Conservation (phyloP, 2,329 filamentous ascomycete genomes). For the Scortechinia acanthostroma region DNA sequence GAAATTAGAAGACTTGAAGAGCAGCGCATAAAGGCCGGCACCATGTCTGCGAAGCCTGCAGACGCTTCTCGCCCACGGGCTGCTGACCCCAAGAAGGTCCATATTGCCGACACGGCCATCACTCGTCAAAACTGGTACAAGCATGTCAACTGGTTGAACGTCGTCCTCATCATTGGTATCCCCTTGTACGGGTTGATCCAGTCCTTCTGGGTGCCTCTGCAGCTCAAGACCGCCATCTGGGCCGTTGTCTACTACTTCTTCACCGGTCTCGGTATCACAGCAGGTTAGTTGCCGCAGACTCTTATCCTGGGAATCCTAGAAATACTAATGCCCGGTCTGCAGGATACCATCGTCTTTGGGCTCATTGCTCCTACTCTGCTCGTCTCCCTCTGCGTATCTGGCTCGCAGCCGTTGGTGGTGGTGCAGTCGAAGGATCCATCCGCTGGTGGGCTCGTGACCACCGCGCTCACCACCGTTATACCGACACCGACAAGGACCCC, state of each 20-base stretch:
- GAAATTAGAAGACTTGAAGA: no score
- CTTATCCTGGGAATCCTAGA: slow-evolving; percentile 2
- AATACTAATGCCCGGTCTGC: slow-evolving; percentile 14
- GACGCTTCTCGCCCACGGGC: neutral
- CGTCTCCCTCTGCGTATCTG: slow-evolving; percentile 71
- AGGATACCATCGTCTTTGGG: slow-evolving; percentile 79
- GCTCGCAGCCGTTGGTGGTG: slow-evolving; percentile 73
- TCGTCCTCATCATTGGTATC: slow-evolving; percentile 71
- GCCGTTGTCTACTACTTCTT: slow-evolving; percentile 76
- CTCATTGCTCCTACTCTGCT: slow-evolving; percentile 78
- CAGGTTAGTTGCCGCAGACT: slow-evolving; percentile 40
- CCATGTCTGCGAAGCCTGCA: neutral
- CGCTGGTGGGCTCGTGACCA: slow-evolving; percentile 86
- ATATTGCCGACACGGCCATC: slow-evolving; percentile 77
- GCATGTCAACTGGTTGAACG: slow-evolving; percentile 91
- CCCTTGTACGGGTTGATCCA: slow-evolving; percentile 68
- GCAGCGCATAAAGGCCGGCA: no score
- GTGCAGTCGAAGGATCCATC: slow-evolving; percentile 78
- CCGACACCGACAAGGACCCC: slow-evolving; percentile 85
- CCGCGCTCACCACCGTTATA: slow-evolving; percentile 83
- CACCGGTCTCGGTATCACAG: slow-evolving; percentile 74
- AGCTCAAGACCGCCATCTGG: slow-evolving; percentile 66
- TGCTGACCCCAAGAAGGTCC: slow-evolving; percentile 49
- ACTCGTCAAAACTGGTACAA: slow-evolving; percentile 81
- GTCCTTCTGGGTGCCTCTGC: slow-evolving; percentile 72